Percentiles rank a stretch among this genome's conserved stretches.
Conservation (phyloP, 106 monocot species). For the Allium cepa region DNA sequence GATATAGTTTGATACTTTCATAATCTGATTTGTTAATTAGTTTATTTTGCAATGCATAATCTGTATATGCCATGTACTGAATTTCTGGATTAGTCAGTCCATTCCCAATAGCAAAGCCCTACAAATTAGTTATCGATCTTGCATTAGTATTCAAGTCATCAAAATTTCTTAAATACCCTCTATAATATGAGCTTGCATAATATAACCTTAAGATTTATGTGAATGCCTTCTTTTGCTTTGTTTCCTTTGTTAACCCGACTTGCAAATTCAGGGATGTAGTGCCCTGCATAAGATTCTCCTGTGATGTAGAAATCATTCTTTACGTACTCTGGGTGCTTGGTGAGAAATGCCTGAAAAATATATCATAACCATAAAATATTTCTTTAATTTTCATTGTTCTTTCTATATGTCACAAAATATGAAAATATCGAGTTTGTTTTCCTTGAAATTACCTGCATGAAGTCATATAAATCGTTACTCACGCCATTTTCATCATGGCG, state of each 20-base stretch:
- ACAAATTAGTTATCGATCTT: constrained; percentile 2
- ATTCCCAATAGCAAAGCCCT: constrained; percentile 98
- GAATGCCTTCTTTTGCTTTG: not conserved
- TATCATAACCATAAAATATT: not conserved
- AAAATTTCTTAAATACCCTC: no score
- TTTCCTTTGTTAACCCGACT: not conserved
- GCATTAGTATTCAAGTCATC: no score
- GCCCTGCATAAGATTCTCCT: not conserved
- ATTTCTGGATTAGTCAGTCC: constrained; percentile 94
- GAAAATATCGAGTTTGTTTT: no score
- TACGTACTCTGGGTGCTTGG: not conserved
- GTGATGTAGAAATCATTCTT: not conserved
- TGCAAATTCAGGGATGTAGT: not conserved
- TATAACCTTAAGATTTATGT: not conserved
- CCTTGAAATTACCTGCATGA: constrained; percentile 42
- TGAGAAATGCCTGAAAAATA: not conserved
- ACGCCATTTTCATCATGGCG: constrained; percentile 20
- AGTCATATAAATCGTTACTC: constrained; percentile 81
- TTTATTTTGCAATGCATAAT: constrained; percentile 75
- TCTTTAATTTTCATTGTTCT: no score
- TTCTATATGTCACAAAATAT: no score
- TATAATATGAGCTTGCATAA: no score
- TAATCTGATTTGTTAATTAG: constrained; percentile 17
- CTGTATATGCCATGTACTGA: constrained; percentile 87
- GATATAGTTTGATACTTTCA: constrained; percentile 54